Conservation (phyloP, 1,139 yeast genomes). For the Yamadazyma conglobata region DNA sequence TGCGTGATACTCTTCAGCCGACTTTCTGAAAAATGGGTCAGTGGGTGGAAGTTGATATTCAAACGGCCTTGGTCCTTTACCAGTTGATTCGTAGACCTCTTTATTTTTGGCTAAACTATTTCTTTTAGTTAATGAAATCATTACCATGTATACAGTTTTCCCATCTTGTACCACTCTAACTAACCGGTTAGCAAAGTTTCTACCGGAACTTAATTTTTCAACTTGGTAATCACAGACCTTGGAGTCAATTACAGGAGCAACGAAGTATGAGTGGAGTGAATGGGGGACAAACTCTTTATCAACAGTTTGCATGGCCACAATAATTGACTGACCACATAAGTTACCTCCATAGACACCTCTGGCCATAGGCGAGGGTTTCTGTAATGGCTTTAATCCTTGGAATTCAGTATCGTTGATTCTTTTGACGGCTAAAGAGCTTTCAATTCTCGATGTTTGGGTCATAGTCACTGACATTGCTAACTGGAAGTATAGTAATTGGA, state of each 20-base stretch:
- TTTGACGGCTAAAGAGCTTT: conserved; percentile 21
- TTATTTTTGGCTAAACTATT: conserved; percentile 20
- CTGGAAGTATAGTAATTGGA: too few species aligned
- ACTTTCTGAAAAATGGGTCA: conserved; percentile 24
- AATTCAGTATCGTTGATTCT: conserved; percentile 21
- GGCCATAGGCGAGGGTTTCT: conserved; percentile 27
- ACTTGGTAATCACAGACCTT: conserved; percentile 28
- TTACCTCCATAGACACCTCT: conserved; percentile 45
- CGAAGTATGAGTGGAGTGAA: conserved; percentile 40
- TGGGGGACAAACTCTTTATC: conserved; percentile 34
- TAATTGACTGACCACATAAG: conserved; percentile 38
- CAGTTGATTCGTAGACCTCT: conserved; percentile 13
- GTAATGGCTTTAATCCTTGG: conserved; percentile 29
- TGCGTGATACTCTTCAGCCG: conserved; percentile 19
- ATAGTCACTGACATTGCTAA: conserved; percentile 15
- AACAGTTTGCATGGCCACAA: conserved; percentile 33
- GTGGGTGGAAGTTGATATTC: conserved; percentile 33
- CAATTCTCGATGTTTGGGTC: conserved; percentile 5
- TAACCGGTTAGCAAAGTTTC: conserved; percentile 31
- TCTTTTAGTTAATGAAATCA: conserved; percentile 31
- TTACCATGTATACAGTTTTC: conserved; percentile 29
- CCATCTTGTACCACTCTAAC: conserved; percentile 28
- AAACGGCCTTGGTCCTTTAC: conserved; percentile 24
- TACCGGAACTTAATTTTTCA: conserved; percentile 30
- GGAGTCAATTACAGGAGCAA: conserved; percentile 34